Base-by-base conservation (phyloP, 2,329 filamentous ascomycete species). In the Nannizziopsis barbatae region DNA sequence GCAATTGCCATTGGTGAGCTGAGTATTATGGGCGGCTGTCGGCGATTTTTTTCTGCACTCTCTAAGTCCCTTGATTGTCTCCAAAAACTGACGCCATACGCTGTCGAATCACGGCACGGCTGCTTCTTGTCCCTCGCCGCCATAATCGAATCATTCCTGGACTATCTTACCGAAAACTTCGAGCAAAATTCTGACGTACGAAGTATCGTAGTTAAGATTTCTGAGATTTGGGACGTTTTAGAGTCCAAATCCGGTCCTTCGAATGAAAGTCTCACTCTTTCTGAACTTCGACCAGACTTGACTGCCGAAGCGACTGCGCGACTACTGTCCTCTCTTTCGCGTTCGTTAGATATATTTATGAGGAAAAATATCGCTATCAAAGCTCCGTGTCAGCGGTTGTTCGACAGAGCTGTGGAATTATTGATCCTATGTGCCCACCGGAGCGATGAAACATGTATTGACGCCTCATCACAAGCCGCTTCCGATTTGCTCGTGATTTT, bases 1-100 rank as follows among this genome's bases (percentile, higher is more conserved):
- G 86, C 84, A 1, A 66, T 65, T 1, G 81, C 85, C 0, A 80
- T 90, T 56, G 86, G 86, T 10, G 53, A 50, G 11, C 50, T 72
- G 30, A 66, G 65, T 37, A 54, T 55, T 5, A 63, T 67, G 35
- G 50, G 58, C 38, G 58, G 57, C 1, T 65, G 59, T 54, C 58
- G 58, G 35, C 60, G 59, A 1, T 51, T 69, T 38, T 46, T 48
- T 1, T 50, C 58, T 4, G 62, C 66, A 4, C 42, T 68, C 22
- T 58, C 65, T 22, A 58, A 61, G 37, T 55, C 67, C 30, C 51
- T 62, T 39, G 52, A 58, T 10, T 66, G 58, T 45, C 49, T 70
- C n/a, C 54, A 58, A 8, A 64, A 59, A n/a, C 61, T 68, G 39
- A 62, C 65, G 33, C 62, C 58, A 15, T 63, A 62, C 42, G 66